Base-by-base conservation (phyloP, 345 rosid species). In the Gossypium mustelinum region DNA sequence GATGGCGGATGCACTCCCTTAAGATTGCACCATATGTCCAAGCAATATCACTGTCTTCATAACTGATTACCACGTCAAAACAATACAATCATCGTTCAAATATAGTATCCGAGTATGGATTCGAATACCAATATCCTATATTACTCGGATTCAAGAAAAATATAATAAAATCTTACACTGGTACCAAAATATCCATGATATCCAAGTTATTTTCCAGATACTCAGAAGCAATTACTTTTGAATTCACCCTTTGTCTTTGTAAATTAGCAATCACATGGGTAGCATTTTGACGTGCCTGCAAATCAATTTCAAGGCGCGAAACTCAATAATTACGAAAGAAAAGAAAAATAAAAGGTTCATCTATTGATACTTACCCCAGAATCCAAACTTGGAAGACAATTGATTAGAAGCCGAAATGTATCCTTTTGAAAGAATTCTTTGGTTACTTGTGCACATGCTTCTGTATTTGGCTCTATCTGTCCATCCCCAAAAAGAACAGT, bases 1-100 rank as follows among this genome's bases (percentile, higher is more conserved):
- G 89, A 74, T 86, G 89, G 6, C 89, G 84, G 59, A 84, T 78
- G 77, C 87, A 86, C 72, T 86, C 89, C 78, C 87, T 86, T 61
- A 76, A 77, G 50, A 86, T 81, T 29, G 87, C 57, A 54, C 89
- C 87, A 72, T 84, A 82, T 59, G 83, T 81, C 61, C 85, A 61
- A 45, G 87, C 87, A 77, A 84, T 81, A 45, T 82, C 87, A 61
- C 68, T 68, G 12, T 79, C 81, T 67, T 73, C 73, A 79, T 84
- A 86, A 62, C 89, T 86, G 58, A 56, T 52, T 54, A 52, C 10
- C 47, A 55, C 55, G 57, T 48, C 18, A 72, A 20, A 4, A 48
- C 22, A 20, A 56, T 56, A 20, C 18, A 52, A 4, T 7, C 18
- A 54, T 54, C 58, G 13, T 50, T 14, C 54, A 50, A 50, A 50